A percentile compares a stretch with the other conserved stretches of the same genome.
phyloP scores from a whole-genome alignment of 129 eudicot species.

The Pittosporum tobira region DNA sequence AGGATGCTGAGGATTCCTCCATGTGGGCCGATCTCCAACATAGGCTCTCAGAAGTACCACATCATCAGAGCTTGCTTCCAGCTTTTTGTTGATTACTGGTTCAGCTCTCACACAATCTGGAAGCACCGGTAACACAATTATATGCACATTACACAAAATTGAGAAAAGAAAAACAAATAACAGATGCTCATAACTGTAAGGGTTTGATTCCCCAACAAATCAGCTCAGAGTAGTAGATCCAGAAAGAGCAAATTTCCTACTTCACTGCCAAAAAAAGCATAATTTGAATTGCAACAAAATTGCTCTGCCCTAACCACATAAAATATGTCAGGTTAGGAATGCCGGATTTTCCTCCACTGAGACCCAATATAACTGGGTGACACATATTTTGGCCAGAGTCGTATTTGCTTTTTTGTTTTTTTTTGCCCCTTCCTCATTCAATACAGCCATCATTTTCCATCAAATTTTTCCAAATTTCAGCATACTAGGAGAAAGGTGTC shows the following conservation, averaged over 20 bases:
- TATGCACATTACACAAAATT: not conserved
- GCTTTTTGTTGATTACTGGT: slow-evolving; percentile 75
- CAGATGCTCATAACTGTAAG: not conserved
- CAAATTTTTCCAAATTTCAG: no score
- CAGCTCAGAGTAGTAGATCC: not conserved
- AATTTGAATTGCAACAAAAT: not conserved
- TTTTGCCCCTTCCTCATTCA: no score
- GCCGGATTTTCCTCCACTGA: no score
- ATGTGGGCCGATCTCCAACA: slow-evolving; percentile 82
- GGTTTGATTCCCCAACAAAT: not conserved
- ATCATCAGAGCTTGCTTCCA: slow-evolving; percentile 46
- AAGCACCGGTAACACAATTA: not conserved
- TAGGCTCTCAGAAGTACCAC: slow-evolving; percentile 72
- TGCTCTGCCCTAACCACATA: no score
- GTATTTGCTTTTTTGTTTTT: no score
- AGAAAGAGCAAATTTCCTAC: not conserved
- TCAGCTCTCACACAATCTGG: slow-evolving; percentile 96
- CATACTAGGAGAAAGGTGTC: no score
- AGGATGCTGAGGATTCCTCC: slow-evolving; percentile 88
- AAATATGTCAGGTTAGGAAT: no score
- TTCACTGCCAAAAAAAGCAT: not conserved
- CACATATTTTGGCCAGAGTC: no score
- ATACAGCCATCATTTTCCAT: no score
- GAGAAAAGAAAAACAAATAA: not conserved
- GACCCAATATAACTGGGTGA: no score